Conservation (phyloP, 2,329 filamentous ascomycete species). For the Arthrinium puccinioides region DNA sequence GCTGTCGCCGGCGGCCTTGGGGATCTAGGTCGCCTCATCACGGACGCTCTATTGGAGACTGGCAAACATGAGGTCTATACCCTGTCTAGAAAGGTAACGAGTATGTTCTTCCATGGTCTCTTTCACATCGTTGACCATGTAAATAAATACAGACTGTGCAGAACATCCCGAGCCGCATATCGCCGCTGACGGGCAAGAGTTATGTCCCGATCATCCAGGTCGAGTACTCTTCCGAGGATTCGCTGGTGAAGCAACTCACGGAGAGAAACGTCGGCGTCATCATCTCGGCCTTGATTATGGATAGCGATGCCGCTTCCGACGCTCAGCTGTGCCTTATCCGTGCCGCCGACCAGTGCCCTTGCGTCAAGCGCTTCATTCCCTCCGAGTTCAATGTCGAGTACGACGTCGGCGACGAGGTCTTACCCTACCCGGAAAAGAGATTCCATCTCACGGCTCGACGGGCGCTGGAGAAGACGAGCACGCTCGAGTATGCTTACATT, state of each 20-base stretch:
- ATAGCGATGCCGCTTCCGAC: conserved; percentile 19
- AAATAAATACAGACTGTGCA: conserved; percentile 5
- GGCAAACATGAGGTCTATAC: conserved; percentile 18
- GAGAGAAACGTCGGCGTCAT: conserved; percentile 18
- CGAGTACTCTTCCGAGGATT: conserved; percentile 18
- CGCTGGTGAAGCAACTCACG: conserved; percentile 12
- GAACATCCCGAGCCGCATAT: conserved; percentile 9
- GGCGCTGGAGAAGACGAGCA: conserved; percentile 20
- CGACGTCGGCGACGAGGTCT: conserved; percentile 21
- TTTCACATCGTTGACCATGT: conserved; percentile 2
- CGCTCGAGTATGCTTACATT: conserved; percentile 24
- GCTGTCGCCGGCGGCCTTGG: conserved; percentile 18
- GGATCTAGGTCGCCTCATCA: conserved; percentile 17
- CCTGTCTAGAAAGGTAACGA: conserved; percentile 18
- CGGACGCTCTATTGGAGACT: conserved; percentile 15
- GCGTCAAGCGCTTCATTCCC: conserved; percentile 26
- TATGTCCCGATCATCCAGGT: conserved; percentile 18
- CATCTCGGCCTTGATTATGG: conserved; percentile 25
- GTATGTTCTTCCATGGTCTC: neutral
- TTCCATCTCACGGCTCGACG: conserved; percentile 19
- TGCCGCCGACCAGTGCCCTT: conserved; percentile 20
- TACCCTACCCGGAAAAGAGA: conserved; percentile 25
- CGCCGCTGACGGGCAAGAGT: conserved; percentile 11
- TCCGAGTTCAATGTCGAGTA: conserved; percentile 31
- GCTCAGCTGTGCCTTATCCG: conserved; percentile 25